Conservation (phyloP, 352 stramenopile genomes). For the Globisporangium alternatum region DNA sequence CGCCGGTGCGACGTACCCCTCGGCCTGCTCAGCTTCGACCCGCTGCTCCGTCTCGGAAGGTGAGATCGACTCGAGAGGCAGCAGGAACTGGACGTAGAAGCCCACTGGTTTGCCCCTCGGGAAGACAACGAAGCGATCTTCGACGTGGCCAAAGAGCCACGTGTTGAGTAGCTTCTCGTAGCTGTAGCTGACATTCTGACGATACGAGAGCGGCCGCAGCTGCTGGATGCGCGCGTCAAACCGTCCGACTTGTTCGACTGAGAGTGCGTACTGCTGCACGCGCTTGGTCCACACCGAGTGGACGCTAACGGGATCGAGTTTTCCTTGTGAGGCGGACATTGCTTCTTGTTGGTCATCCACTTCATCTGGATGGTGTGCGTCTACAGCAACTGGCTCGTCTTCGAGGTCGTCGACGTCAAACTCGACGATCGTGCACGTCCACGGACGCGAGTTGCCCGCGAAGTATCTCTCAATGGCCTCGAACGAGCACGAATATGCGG, state of each 20-base stretch:
- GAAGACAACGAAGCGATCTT: conserved; percentile 44
- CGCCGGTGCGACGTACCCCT: neutral
- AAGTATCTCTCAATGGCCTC: conserved; percentile 22
- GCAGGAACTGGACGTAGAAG: conserved; percentile 62
- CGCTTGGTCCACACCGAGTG: conserved; percentile 17
- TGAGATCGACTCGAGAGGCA: conserved; percentile 21
- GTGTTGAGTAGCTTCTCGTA: conserved; percentile 26
- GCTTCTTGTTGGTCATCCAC: conserved; percentile 19
- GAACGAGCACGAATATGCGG: conserved; percentile 26
- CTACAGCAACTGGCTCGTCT: conserved; percentile 2
- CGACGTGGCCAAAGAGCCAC: conserved; percentile 39
- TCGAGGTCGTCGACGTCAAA: conserved; percentile 57
- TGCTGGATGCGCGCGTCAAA: conserved; percentile 19
- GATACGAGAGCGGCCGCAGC: conserved; percentile 11
- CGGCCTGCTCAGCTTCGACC: conserved; percentile 10
- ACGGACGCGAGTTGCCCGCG: conserved; percentile 9
- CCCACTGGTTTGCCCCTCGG: conserved; percentile 44
- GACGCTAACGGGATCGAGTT: neutral
- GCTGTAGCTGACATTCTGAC: conserved; percentile 9
- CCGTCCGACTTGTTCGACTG: conserved; percentile 17
- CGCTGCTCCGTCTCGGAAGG: conserved; percentile 14
- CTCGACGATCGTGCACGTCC: conserved; percentile 41
- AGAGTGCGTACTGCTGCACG: conserved; percentile 16
- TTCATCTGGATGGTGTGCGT: conserved; percentile 32
- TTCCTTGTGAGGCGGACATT: neutral